Percentiles rank a stretch among this genome's conserved stretches.
These are phyloP conservation scores for Phaffia rhodozyma DNA, from an alignment of 1,284 basidiomycete genomes.

Conservation along the genomic window DNA sequence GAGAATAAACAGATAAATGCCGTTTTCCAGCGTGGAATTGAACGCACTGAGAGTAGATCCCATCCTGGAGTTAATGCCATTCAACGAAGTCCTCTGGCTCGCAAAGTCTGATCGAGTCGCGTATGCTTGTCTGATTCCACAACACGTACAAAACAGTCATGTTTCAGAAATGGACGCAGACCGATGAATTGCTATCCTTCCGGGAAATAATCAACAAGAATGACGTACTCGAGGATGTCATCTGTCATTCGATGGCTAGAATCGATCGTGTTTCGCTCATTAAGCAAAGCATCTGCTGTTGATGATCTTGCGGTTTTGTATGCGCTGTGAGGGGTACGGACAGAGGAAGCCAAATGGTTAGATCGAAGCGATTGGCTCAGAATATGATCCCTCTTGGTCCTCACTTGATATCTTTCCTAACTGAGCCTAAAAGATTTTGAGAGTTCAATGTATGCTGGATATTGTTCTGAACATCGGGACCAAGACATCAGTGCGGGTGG, in stretches of 20 bases:
- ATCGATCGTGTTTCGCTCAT: constrained; percentile 80
- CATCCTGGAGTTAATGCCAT: constrained; percentile 73
- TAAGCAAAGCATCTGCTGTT: constrained; percentile 72
- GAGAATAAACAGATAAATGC: neutral
- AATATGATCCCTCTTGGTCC: constrained; percentile 42
- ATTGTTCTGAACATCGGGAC: constrained; percentile 44
- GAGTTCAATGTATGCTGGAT: constrained; percentile 75
- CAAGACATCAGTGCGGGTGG: neutral
- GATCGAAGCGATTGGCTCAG: neutral
- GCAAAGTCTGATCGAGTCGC: constrained; percentile 90
- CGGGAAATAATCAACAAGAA: neutral
- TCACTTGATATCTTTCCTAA: constrained; percentile 88
- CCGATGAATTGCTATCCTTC: neutral
- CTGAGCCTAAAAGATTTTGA: constrained; percentile 76
- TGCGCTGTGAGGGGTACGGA: constrained; percentile 28
- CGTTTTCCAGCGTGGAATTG: neutral
- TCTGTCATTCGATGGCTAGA: constrained; percentile 91
- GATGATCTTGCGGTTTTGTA: constrained; percentile 64
- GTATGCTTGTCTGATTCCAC: constrained; percentile 72
- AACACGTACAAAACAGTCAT: neutral
- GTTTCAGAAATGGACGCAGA: neutral
- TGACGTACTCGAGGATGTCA: constrained; percentile 66
- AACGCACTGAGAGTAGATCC: constrained; percentile 61
- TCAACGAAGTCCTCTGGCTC: constrained; percentile 64
- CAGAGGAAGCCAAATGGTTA: neutral